Evolutionary conservation across 805 yeast species (phyloP).

Genomic region (Blastobotrys robertii): DNA sequence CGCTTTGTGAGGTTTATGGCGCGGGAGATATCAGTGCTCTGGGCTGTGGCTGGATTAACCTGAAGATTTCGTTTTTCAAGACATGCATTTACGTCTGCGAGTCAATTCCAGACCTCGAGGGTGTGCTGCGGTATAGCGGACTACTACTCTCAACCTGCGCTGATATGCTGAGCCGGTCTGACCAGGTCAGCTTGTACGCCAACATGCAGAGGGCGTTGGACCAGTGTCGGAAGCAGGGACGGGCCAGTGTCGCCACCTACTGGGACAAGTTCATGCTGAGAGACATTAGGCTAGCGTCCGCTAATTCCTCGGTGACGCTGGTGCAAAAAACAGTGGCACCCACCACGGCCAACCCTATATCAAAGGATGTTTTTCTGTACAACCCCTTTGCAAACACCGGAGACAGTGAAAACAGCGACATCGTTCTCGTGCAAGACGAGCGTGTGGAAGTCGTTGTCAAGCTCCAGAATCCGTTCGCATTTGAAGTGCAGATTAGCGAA

Average conservation of each 20-base stretch:
- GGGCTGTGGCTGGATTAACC: slow-evolving; percentile 41
- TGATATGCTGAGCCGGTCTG: slow-evolving; percentile 44
- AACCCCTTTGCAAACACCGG: slow-evolving; percentile 40
- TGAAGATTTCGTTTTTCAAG: slow-evolving; percentile 48
- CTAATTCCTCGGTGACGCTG: slow-evolving; percentile 1
- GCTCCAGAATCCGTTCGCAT: slow-evolving; percentile 72
- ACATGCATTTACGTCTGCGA: slow-evolving; percentile 46
- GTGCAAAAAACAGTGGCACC: neutral
- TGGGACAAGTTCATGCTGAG: slow-evolving; percentile 70
- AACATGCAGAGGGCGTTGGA: slow-evolving; percentile 26
- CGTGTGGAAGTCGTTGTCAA: slow-evolving; percentile 44
- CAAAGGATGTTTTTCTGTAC: slow-evolving; percentile 35
- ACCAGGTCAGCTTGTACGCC: slow-evolving; percentile 39
- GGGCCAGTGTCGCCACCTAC: slow-evolving; percentile 29
- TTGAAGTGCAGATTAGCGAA: slow-evolving; percentile 50
- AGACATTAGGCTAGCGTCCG: slow-evolving; percentile 27
- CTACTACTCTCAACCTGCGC: slow-evolving; percentile 47
- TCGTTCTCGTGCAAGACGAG: slow-evolving; percentile 50
- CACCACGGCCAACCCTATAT: slow-evolving; percentile 3
- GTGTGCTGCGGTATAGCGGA: slow-evolving; percentile 39
- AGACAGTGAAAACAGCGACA: slow-evolving; percentile 17
- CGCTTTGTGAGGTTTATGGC: slow-evolving; percentile 45
- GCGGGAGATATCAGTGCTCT: slow-evolving; percentile 31
- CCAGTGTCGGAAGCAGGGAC: slow-evolving; percentile 7
- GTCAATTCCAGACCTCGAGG: slow-evolving; percentile 37